phyloP scores from a whole-genome alignment of 257 asterid genomes.

The Mentha longifolia region DNA sequence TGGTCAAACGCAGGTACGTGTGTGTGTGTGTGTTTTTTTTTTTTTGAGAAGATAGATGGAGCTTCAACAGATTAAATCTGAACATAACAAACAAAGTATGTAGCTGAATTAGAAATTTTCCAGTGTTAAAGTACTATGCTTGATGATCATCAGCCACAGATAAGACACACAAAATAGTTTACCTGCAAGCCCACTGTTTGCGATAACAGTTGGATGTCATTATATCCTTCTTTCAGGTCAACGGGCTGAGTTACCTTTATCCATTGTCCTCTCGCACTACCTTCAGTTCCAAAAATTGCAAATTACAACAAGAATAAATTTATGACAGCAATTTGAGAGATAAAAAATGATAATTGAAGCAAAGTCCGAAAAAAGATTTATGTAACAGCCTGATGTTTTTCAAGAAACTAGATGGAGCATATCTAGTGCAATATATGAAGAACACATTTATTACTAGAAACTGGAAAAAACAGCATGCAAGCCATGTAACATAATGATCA shows the following conservation, averaged over 20 bases:
- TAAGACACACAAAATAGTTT: conserved; percentile 29
- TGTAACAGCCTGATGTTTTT: background rate
- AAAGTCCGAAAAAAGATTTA: conserved; percentile 8
- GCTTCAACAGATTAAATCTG: background rate
- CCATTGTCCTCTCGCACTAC: conserved; percentile 85
- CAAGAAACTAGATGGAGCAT: conserved; percentile 25
- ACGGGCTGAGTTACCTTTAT: conserved; percentile 72
- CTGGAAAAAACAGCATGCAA: conserved; percentile 8
- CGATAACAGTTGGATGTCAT: conserved; percentile 70
- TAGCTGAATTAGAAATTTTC: background rate
- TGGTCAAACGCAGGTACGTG: background rate
- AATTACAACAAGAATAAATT: conserved; percentile 17
- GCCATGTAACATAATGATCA: background rate
- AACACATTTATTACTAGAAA: conserved; percentile 10
- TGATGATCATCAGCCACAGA: conserved; percentile 26
- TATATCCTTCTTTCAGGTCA: conserved; percentile 69
- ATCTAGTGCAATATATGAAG: conserved; percentile 15
- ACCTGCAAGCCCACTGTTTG: conserved; percentile 96
- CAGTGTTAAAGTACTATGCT: background rate
- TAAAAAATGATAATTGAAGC: conserved; percentile 27
- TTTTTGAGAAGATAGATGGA: background rate
- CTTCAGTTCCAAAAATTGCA: conserved; percentile 46
- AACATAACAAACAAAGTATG: conserved; percentile 3
- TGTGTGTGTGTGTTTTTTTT: background rate
- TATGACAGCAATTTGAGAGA: conserved; percentile 15